Percentiles rank a stretch among this genome's conserved stretches.
phyloP scores from a whole-genome alignment of 208 protist species.

The Wallacemonas sp. region DNA sequence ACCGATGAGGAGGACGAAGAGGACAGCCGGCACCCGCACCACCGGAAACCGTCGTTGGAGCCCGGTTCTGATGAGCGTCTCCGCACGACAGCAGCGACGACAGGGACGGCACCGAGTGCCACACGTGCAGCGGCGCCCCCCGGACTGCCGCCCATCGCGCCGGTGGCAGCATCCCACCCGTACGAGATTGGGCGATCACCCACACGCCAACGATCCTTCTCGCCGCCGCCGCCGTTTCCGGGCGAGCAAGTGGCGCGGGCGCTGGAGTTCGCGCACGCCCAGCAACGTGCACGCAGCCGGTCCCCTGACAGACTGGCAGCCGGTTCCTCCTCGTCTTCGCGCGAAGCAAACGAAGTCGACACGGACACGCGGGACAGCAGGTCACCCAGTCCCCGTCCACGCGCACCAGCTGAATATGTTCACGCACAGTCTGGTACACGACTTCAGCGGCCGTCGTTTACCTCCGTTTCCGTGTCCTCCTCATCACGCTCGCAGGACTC shows the following conservation, averaged over 20 bases:
- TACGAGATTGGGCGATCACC: not conserved
- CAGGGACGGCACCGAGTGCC: not conserved
- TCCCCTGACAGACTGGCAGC: not conserved
- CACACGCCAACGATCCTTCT: constrained; percentile 5
- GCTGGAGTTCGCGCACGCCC: not conserved
- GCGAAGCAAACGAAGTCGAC: too few species aligned
- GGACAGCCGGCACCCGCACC: too few species aligned
- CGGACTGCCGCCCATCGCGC: constrained; percentile 6
- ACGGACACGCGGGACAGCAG: too few species aligned
- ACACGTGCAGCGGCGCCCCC: not conserved
- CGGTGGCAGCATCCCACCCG: not conserved
- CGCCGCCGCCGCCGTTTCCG: constrained; percentile 4
- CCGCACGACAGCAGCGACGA: not conserved
- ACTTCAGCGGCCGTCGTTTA: not conserved
- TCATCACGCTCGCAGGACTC: not conserved
- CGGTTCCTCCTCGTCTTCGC: not conserved
- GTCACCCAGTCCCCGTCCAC: too few species aligned
- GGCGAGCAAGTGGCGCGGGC: constrained; percentile 16
- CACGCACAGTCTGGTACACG: too few species aligned
- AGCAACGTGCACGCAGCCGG: constrained; percentile 1
- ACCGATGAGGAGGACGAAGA: constrained; percentile 4
- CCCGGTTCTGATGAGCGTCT: too few species aligned
- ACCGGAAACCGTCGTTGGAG: too few species aligned
- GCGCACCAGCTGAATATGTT: too few species aligned
- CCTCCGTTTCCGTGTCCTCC: not conserved